Evolutionary conservation across 495 filamentous ascomycete species (phyloP).

Genomic region (Neurospora sp.): DNA sequence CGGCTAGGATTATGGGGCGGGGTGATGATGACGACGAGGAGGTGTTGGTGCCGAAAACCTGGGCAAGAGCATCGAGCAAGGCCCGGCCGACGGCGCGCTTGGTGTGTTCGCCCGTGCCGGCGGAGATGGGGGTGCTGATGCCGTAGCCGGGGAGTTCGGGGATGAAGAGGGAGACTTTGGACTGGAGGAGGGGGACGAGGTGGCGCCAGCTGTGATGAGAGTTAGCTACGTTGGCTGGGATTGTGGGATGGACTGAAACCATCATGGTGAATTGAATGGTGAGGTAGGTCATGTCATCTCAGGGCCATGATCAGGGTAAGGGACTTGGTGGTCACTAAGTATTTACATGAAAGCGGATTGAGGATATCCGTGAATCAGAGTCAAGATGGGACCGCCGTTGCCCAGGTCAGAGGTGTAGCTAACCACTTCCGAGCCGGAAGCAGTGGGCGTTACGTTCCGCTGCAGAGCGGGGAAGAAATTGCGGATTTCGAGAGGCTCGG

Average conservation of each 20-base stretch:
- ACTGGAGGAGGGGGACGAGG: slow-evolving; percentile 5
- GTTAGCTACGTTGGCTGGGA: not conserved
- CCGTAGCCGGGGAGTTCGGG: slow-evolving; percentile 43
- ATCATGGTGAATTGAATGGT: not conserved
- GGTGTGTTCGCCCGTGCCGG: slow-evolving; percentile 1
- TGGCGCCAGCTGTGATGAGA: slow-evolving; percentile 10
- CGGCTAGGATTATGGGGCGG: slow-evolving; percentile 28
- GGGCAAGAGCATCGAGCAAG: slow-evolving; percentile 24
- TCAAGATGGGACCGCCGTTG: slow-evolving; percentile 9
- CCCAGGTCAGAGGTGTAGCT: slow-evolving; percentile 15
- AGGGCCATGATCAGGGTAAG: not conserved
- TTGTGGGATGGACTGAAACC: too few species aligned
- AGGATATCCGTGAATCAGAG: slow-evolving; percentile 18
- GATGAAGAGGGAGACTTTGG: slow-evolving; percentile 26
- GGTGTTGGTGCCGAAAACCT: slow-evolving; percentile 8
- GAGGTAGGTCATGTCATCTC: not conserved
- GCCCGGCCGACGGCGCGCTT: slow-evolving; percentile 29
- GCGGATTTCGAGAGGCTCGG: slow-evolving; percentile 7
- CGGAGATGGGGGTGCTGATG: slow-evolving; percentile 18
- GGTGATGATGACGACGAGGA: too few species aligned
- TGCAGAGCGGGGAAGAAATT: slow-evolving; percentile 12
- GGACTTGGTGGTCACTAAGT: too few species aligned
- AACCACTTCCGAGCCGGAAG: slow-evolving; percentile 12
- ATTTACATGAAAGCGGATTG: slow-evolving; percentile 16
- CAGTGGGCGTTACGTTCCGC: slow-evolving; percentile 12